Percentiles rank a stretch among this genome's conserved stretches.
Conservation (phyloP, 331 rosid genomes). For the Stylosanthes scabra region DNA sequence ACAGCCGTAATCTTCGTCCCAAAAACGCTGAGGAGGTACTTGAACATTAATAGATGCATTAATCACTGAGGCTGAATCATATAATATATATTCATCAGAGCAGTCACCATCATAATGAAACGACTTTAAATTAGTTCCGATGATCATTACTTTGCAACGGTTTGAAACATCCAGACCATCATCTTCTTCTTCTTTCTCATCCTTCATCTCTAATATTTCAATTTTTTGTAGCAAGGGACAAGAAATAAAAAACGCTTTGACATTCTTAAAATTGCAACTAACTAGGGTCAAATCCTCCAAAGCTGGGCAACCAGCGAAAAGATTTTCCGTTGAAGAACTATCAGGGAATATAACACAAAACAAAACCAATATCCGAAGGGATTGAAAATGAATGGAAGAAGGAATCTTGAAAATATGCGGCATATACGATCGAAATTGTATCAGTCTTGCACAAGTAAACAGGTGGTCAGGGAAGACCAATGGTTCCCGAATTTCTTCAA, state of each 20-base stretch:
- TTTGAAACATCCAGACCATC: background rate
- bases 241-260: background rate
- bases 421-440: slow-evolving; percentile 10
- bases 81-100: slow-evolving; percentile 13
- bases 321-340: background rate
- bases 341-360: background rate
- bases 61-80: background rate
- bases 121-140: background rate
- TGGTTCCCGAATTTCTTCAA: slow-evolving; percentile 7
- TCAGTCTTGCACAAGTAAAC: slow-evolving; percentile 20
- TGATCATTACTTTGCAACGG: background rate
- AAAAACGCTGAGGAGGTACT: too few species aligned
- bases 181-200: background rate
- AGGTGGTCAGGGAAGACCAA: slow-evolving; percentile 16
- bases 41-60: slow-evolving; percentile 25
- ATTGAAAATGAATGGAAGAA: background rate
- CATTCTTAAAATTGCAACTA: slow-evolving; percentile 23
- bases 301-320: slow-evolving; percentile 20
- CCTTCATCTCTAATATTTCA: background rate
- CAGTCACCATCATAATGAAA: slow-evolving; percentile 30
- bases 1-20: background rate
- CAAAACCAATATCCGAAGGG: slow-evolving; percentile 7
- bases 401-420: slow-evolving; percentile 17
- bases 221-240: slow-evolving; percentile 20
- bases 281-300: slow-evolving; percentile 12